Conservation (phyloP, 441 rosid genomes). For the Gossypium davidsonii region DNA sequence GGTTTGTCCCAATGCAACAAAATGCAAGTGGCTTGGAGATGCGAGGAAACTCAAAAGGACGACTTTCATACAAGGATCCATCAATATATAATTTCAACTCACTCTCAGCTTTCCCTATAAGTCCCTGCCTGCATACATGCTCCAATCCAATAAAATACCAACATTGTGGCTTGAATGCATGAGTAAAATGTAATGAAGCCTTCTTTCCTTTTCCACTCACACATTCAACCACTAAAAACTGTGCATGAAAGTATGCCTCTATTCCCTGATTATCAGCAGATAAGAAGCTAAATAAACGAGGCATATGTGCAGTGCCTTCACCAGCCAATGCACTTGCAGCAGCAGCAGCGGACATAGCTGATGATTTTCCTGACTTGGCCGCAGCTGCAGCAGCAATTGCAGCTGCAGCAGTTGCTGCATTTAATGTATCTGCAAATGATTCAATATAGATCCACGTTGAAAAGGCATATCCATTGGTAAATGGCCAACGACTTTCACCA, state of each 20-base stretch:
- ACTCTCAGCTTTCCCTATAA: conserved; percentile 89
- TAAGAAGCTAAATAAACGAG: conserved; percentile 93
- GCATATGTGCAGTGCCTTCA: conserved; percentile 98
- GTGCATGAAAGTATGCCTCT: conserved; percentile 98
- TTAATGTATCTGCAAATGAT: conserved; percentile 97
- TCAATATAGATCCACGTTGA: conserved; percentile 98
- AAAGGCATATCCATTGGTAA: conserved; percentile 87
- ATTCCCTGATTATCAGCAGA: conserved; percentile 96
- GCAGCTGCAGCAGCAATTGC: conserved; percentile 99
- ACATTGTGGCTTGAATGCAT: conserved; percentile 98
- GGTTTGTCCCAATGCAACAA: conserved; percentile 98
- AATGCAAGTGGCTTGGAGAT: conserved; percentile 93
- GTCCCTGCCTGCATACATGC: conserved; percentile 78
- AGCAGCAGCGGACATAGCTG: conserved; percentile 99
- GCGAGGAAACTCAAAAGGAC: conserved; percentile 93
- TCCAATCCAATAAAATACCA: conserved; percentile 98
- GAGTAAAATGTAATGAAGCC: conserved; percentile 94
- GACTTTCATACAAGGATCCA: conserved; percentile 89
- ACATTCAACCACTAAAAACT: conserved; percentile 95
- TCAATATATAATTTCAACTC: conserved; percentile 88
- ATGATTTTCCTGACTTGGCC: conserved; percentile 95
- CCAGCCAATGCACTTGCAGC: conserved; percentile 99
- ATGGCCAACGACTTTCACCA: conserved; percentile 99
- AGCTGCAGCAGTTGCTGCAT: conserved; percentile 95
- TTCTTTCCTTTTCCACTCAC: conserved; percentile 93